A percentile compares a stretch with the other conserved stretches of the same genome.
Evolutionary conservation across 345 rosid species (phyloP).

Genomic region (Angophora floribunda): DNA sequence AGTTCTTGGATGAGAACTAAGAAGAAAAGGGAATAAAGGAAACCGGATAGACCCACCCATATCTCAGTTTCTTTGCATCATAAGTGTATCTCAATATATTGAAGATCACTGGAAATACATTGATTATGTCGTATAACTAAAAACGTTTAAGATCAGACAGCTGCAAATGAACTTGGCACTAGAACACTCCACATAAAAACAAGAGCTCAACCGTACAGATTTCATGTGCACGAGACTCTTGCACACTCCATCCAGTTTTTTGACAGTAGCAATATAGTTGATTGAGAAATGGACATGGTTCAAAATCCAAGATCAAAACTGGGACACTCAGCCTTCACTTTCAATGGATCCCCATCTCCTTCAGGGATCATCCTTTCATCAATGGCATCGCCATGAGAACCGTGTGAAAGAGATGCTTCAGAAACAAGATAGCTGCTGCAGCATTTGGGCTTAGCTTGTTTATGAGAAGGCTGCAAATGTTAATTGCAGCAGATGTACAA

Average conservation of each 20-base stretch:
- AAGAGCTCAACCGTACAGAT: neutral
- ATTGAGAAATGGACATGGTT: neutral
- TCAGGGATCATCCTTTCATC: neutral
- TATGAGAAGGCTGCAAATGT: neutral
- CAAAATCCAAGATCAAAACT: conserved; percentile 56
- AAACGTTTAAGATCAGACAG: neutral
- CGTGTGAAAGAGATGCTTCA: neutral
- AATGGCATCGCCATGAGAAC: neutral
- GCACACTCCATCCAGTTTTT: neutral
- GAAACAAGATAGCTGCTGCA: neutral
- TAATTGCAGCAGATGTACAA: neutral
- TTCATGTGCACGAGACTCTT: neutral
- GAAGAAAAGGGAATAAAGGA: neutral
- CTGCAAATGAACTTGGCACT: neutral
- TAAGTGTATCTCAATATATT: neutral
- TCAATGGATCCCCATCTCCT: neutral
- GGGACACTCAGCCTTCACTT: conserved; percentile 8
- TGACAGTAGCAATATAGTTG: neutral
- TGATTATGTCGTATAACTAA: neutral
- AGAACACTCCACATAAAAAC: neutral
- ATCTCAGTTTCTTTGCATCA: neutral
- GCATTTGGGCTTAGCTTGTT: neutral
- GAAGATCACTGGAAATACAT: neutral
- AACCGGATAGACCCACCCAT: neutral
- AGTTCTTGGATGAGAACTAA: conserved; percentile 25